Base-by-base conservation (phyloP, 2,329 filamentous ascomycete genomes). In the Hypoxylon sp. region DNA sequence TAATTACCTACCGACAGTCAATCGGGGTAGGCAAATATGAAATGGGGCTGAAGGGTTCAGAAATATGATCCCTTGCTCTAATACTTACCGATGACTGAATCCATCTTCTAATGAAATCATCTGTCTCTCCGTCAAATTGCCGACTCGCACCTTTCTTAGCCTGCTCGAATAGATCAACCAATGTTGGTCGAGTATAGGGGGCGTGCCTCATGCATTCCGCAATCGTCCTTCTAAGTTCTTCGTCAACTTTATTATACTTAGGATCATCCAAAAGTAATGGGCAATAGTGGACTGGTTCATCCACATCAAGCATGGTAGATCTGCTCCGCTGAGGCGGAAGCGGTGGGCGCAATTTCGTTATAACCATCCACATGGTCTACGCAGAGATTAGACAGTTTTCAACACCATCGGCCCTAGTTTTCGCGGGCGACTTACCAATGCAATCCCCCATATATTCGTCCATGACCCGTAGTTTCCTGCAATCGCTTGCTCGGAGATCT, bases 381-480 rank as follows among this genome's bases (percentile, higher is more conserved):
- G 9, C 9, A 39, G 31, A 44, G 24, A 54, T 68, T 48, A 70
- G 57, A 52, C 26, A 8, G 9, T 39, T 10, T 22, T 13, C 17
- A 24, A 39, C 26, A 8, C 39, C n/a, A 14, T 5, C 22, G 50
- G 6, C 17, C 19, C 8, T 35, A 4, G 22, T 1, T 52, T 35
- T 22, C 19, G 3, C 5, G 31, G 42, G 31, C 14, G 17, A 35
- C n/a, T 65, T 65, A 74, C 72, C 44, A 73, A 8, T 10, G 59
- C 73, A 3, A 75, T 69, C 3, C 64, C 63, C 70, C 70, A 75
- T 22, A 75, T 47, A 19, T 75, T 75, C 52, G 51, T 74, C 9
- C 44, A 60, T 1, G 70, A 35, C 14, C 70, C 71, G 46, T 74
- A 75, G 35, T 70, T 70, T 5, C 72, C 73, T 3, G 74, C 73